Base-by-base conservation (phyloP, 2,329 filamentous ascomycete species). In the Clarireedia paspali region DNA sequence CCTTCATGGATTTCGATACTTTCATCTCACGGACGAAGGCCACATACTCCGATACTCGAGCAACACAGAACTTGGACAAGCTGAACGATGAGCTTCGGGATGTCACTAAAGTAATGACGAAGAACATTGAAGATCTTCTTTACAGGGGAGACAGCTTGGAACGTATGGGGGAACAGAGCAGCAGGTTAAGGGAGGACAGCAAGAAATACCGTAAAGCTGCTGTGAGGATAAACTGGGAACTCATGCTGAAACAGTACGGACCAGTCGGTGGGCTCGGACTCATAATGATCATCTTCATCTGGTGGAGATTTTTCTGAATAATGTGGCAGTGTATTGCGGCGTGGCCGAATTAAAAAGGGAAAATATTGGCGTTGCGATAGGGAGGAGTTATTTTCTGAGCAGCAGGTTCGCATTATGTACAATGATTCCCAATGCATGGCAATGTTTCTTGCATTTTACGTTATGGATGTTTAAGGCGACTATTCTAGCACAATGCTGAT, bases 31-130 rank as follows among this genome's bases (percentile, higher is more conserved):
- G 90, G 70, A 95, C 91, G 42, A 94, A 92, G 74, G 87, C 91
- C 66, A 91, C 91, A 27, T 99, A 99, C 74, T 89, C 94, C 66
- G 94, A 99, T 72, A 84, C 88, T 54, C 85, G 94, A 62, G 94
- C 94, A 15, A 83, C 89, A 14, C 88, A 91, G 74, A 97, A 97
- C 73, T 82, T 99, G 57, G 90, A 95, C 73, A 91, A 92, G 74
- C 78, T 99, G 63, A 97, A 99, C 70, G 90, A 96, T 69, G 95
- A 99, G 79, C 82, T 99, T 63, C 87, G 91, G 71, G 94, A 97
- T 73, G 95, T 99, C 55, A 97, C 94, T 1, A 91, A 96, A 75
- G 91, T 99, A 69, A 99, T 99, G 95, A 97, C 91, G 55, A 97
- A 97, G 82, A 99, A 99, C 72, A 97, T 99, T 64, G 94, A 99